A percentile compares a stretch with the other conserved stretches of the same genome.
These are phyloP conservation scores for Pleurotus giganteus DNA, from an alignment of 768 basidiomycete species.

Conservation along the genomic window DNA sequence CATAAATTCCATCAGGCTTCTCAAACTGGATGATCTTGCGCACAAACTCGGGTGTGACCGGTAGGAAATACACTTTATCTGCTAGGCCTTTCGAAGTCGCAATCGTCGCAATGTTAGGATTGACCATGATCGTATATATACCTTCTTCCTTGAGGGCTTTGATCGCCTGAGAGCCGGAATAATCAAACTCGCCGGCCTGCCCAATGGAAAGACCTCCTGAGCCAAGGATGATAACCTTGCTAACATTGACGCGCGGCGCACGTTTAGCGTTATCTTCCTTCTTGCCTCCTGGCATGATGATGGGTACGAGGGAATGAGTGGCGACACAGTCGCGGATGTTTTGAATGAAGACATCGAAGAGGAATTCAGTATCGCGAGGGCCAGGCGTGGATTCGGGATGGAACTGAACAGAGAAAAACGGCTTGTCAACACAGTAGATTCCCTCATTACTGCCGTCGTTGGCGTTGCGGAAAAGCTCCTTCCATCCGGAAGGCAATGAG, in stretches of 20 bases:
- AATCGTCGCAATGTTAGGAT: slow-evolving; percentile 99
- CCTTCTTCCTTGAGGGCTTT: slow-evolving; percentile 99
- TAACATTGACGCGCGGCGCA: slow-evolving; percentile 71
- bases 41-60: slow-evolving; percentile 97
- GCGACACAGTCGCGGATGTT: slow-evolving; percentile 74
- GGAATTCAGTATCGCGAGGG: slow-evolving; percentile 96
- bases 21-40: slow-evolving; percentile 98
- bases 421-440: slow-evolving; percentile 88
- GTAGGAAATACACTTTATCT: slow-evolving; percentile 99
- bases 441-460: slow-evolving; percentile 98
- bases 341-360: slow-evolving; percentile 96
- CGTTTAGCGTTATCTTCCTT: slow-evolving; percentile 80
- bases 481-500: slow-evolving; percentile 83
- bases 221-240: slow-evolving; percentile 94
- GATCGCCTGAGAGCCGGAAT: slow-evolving; percentile 98
- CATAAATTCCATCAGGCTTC: slow-evolving; percentile 98
- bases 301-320: slow-evolving; percentile 52
- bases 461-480: slow-evolving; percentile 92
- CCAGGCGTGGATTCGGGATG: slow-evolving; percentile 98
- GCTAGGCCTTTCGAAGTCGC: slow-evolving; percentile 96
- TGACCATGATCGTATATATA: slow-evolving; percentile 98
- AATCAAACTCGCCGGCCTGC: slow-evolving; percentile 99
- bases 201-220: slow-evolving; percentile 98
- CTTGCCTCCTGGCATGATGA: slow-evolving; percentile 74
- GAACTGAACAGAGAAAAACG: slow-evolving; percentile 99